Evolutionary conservation across 129 eudicot species (phyloP), one percentile per base, ranked within the genome.

Genomic region (Cynara cardunculus): DNA sequence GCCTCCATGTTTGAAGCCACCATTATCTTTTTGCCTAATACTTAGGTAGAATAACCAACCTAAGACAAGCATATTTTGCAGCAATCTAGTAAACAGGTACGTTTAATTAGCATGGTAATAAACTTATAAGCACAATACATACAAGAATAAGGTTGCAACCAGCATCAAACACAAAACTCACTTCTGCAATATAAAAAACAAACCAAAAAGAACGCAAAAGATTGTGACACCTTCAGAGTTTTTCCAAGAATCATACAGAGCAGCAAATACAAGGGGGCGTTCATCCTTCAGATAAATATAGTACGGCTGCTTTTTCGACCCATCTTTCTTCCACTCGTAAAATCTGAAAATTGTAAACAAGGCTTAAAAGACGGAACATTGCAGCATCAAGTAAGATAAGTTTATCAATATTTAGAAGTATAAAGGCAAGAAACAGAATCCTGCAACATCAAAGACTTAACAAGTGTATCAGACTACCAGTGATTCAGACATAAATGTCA

Each of bases 301-400:
- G 84, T 92, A 92, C 46, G 99, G 97, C 86, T 95, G 99, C 88
- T 92, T 95, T 80, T 81, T 90, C 12, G 91, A 84, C 49, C 97
- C 97, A 82, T 93, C 95, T 83, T 95, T 95, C 82, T 95, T 95
- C 99, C 99, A 95, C 82, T 95, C 99, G 37, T 89, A 95, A 81
- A 95, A 95, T 72, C 99, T 95, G 86, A 53, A 84, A n/a, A 66
- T n/a, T 75, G 46, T 25, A 41, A 67, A 67, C 34, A 3, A 81
- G 28, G 71, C 22, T 64, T 65, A 35, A 14, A 22, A 31, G 66
- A 31, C 7, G 73, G 25, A 31, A 31, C 72, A 80, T 31, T 34
- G 30, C 7, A 78, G 18, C 64, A 71, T 73, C 62, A 56, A 49
- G 44, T 70, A 49, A 53, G 62, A 68, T 22, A 25, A 25, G 74